Conservation (phyloP, 2,329 filamentous ascomycete genomes). For the Rhinocladiella similis region DNA sequence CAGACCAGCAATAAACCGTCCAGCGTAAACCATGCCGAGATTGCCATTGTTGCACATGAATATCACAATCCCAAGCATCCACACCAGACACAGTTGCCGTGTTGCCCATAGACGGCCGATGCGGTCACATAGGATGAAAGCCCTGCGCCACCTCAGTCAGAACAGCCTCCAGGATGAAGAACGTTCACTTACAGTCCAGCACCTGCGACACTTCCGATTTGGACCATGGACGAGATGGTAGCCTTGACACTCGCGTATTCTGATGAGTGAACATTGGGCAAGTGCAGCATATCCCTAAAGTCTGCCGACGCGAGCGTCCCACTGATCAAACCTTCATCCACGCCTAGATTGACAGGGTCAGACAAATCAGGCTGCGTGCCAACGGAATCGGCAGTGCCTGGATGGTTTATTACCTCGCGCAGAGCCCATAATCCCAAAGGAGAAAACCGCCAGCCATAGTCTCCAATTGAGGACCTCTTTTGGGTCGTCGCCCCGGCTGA, state of each 20-base stretch:
- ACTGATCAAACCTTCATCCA: slow-evolving; percentile 30
- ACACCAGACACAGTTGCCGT: slow-evolving; percentile 24
- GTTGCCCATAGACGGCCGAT: slow-evolving; percentile 33
- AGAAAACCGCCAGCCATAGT: slow-evolving; percentile 30
- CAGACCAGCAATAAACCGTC: slow-evolving; percentile 45
- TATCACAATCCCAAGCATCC: slow-evolving; percentile 33
- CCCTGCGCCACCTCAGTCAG: slow-evolving; percentile 12
- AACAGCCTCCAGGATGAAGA: slow-evolving; percentile 6
- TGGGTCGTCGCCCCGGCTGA: slow-evolving; percentile 33
- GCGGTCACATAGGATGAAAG: slow-evolving; percentile 32
- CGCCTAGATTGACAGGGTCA: neutral
- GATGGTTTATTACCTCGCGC: slow-evolving; percentile 13
- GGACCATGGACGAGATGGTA: slow-evolving; percentile 43
- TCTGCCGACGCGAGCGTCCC: slow-evolving; percentile 33
- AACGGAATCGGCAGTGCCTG: no score
- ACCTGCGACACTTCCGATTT: slow-evolving; percentile 41
- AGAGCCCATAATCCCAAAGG: slow-evolving; percentile 31
- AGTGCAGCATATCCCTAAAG: slow-evolving; percentile 22
- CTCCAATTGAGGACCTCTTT: slow-evolving; percentile 36
- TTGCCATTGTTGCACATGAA: slow-evolving; percentile 36
- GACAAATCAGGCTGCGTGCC: no score
- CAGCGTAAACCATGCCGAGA: slow-evolving; percentile 44
- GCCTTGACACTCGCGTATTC: slow-evolving; percentile 36
- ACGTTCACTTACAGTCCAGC: slow-evolving; percentile 20
- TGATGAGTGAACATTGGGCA: slow-evolving; percentile 23